These are phyloP conservation scores for Rhizopogon vinicolor DNA, from an alignment of 768 basidiomycete genomes.

Conservation along the genomic window DNA sequence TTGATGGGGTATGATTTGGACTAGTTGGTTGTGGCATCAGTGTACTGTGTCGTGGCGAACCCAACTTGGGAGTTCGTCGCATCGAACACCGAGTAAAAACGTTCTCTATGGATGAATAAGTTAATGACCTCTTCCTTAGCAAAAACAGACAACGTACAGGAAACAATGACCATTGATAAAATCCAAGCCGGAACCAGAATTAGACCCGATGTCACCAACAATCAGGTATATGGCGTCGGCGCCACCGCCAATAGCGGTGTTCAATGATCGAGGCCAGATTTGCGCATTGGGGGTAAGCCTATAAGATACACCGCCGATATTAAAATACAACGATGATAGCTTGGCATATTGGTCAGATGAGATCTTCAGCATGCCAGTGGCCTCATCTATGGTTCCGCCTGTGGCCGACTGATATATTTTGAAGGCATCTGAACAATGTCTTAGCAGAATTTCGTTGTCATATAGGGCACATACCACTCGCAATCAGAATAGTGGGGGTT, in stretches of 20 bases:
- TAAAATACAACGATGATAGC: constrained; percentile 22
- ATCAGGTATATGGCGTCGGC: constrained; percentile 22
- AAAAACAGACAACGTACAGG: constrained; percentile 35
- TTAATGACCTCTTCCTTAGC: neutral
- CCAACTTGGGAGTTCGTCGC: constrained; percentile 26
- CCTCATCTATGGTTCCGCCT: constrained; percentile 18
- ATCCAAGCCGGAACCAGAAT: constrained; percentile 13
- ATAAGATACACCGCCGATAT: constrained; percentile 17
- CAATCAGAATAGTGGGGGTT: constrained; percentile 18
- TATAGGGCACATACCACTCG: constrained; percentile 25
- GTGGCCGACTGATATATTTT: constrained; percentile 17
- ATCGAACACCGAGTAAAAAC: constrained; percentile 34
- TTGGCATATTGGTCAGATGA: constrained; percentile 18
- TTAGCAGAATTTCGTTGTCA: neutral
- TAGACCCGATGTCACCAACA: constrained; percentile 13
- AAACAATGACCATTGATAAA: constrained; percentile 18
- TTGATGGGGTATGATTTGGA: neutral
- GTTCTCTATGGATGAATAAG: constrained; percentile 13
- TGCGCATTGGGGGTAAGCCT: constrained; percentile 22
- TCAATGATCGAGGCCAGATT: constrained; percentile 29
- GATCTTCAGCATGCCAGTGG: constrained; percentile 25
- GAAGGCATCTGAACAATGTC: constrained; percentile 16
- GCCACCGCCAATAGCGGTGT: constrained; percentile 22
- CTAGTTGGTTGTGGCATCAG: constrained; percentile 4
- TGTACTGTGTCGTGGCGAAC: constrained; percentile 29